Conservation (phyloP, 2,329 filamentous ascomycete species). For the Fragosphaeria purpurea region DNA sequence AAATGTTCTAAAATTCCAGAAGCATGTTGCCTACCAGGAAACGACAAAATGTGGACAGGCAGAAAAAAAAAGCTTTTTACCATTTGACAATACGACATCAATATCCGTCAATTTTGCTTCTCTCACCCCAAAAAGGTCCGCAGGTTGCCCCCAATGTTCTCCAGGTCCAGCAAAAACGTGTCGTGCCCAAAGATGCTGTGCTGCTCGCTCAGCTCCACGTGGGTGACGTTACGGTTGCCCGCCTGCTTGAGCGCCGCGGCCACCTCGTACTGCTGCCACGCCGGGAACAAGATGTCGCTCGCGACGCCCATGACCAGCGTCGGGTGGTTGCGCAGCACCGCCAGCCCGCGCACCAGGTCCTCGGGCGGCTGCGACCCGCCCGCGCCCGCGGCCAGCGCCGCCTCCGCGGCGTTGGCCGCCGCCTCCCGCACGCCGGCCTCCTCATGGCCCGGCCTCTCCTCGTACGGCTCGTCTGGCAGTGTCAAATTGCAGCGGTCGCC, state of each 20-base stretch:
- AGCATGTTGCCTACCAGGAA: too few species aligned
- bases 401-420: constrained; percentile 8
- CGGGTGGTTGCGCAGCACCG: constrained; percentile 62
- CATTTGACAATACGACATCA: too few species aligned
- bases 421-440: constrained; percentile 6
- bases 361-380: constrained; percentile 51
- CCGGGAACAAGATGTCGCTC: constrained; percentile 92
- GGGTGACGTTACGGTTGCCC: constrained; percentile 73
- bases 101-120: too few species aligned
- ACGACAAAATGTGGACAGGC: too few species aligned
- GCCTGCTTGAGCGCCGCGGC: constrained; percentile 68
- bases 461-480: constrained; percentile 72
- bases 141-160: constrained; percentile 81
- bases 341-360: constrained; percentile 70
- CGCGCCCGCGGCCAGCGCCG: constrained; percentile 2
- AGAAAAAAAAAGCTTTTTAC: too few species aligned
- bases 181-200: constrained; percentile 93
- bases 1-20: too few species aligned
- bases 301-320: constrained; percentile 87
- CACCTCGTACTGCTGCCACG: constrained; percentile 95
- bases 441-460: constrained; percentile 54
- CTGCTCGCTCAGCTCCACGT: constrained; percentile 89
- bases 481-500: constrained; percentile 58
- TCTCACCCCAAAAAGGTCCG: constrained; percentile 61
- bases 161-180: constrained; percentile 84